Evolutionary conservation across 1,284 basidiomycete genomes (phyloP).

Genomic region (Butyriboletus pseudospeciosus): DNA sequence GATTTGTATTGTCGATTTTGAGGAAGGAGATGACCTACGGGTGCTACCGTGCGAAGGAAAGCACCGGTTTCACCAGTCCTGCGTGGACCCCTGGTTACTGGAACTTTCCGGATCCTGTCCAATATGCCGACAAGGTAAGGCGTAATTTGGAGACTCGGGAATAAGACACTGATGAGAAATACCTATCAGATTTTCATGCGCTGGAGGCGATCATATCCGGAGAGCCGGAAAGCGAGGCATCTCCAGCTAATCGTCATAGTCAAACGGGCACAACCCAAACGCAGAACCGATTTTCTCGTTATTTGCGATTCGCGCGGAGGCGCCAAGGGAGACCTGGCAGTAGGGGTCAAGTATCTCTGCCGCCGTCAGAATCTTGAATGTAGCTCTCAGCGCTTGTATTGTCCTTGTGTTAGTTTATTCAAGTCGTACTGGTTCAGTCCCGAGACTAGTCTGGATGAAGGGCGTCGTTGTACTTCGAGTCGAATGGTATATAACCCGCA

Average conservation of each 20-base stretch:
- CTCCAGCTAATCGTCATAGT: slow-evolving; percentile 18
- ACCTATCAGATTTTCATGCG: slow-evolving; percentile 43
- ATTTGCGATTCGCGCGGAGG: slow-evolving; percentile 60
- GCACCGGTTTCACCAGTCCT: slow-evolving; percentile 81
- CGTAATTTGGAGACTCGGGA: not conserved
- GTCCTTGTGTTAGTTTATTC: not conserved
- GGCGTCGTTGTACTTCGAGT: not conserved
- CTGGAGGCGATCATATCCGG: slow-evolving; percentile 46
- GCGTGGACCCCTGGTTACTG: slow-evolving; percentile 84
- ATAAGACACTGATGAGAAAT: slow-evolving; percentile 1
- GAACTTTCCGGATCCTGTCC: slow-evolving; percentile 89
- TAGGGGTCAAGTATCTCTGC: slow-evolving; percentile 25
- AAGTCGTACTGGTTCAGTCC: not conserved
- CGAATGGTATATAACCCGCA: not conserved
- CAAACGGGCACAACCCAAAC: slow-evolving; percentile 24
- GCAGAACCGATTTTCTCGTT: slow-evolving; percentile 59
- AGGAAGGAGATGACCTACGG: slow-evolving; percentile 85
- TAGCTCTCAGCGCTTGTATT: not conserved
- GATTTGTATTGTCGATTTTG: slow-evolving; percentile 90
- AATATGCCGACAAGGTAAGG: slow-evolving; percentile 80
- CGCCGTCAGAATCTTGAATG: slow-evolving; percentile 8
- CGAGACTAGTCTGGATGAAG: not conserved
- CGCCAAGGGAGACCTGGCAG: slow-evolving; percentile 30
- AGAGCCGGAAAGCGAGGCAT: slow-evolving; percentile 29
- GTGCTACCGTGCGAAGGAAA: slow-evolving; percentile 85